Percentiles rank a stretch among this genome's conserved stretches.
phyloP scores from a whole-genome alignment of 345 rosid genomes.

The Reutealis trisperma region DNA sequence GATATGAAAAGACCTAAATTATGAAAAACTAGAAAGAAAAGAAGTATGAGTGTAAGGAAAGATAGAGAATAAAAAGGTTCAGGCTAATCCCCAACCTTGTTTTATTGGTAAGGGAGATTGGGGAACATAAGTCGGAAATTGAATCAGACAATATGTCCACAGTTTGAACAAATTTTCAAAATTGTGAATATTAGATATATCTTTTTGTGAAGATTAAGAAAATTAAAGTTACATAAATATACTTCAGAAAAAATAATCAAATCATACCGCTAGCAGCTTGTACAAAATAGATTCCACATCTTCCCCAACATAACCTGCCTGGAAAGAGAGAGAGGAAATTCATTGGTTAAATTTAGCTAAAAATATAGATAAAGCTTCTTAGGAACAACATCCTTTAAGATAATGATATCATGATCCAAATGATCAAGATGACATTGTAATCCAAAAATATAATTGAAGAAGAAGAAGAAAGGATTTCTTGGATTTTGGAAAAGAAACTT shows the following conservation, averaged over 20 bases:
- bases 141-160: neutral
- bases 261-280: conserved; percentile 67
- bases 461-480: neutral
- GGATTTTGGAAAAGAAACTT: too few species aligned
- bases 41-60: neutral
- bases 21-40: neutral
- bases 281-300: conserved; percentile 94
- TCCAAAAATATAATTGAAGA: neutral
- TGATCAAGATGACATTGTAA: neutral
- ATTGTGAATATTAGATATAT: neutral
- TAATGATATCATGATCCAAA: neutral
- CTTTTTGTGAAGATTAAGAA: neutral
- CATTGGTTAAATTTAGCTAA: neutral
- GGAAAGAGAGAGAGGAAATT: conserved; percentile 21
- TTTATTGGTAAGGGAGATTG: neutral
- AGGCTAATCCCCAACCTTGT: neutral
- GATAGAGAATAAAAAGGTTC: neutral
- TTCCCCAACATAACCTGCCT: conserved; percentile 99
- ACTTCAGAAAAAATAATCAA: neutral
- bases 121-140: neutral
- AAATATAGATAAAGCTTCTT: neutral
- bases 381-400: neutral
- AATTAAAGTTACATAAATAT: neutral
- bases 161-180: neutral
- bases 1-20: neutral